Evolutionary conservation across 306 rosid genomes (phyloP).

Genomic region (Quercus ilex): DNA sequence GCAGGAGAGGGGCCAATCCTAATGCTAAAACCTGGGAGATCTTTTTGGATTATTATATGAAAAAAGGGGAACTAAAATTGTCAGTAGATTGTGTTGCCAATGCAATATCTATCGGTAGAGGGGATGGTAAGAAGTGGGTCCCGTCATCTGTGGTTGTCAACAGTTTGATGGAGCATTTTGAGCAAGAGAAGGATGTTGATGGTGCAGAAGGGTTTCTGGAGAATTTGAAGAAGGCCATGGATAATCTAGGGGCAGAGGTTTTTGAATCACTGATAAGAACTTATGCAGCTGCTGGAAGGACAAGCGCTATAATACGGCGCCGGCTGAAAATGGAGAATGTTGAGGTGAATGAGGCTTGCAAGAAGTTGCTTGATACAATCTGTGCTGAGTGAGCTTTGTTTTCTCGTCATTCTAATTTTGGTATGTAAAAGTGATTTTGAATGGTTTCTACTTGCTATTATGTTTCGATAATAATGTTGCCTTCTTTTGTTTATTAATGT

Average conservation of each 20-base stretch:
- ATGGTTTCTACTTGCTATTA: constrained; percentile 22
- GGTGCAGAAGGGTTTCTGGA: constrained; percentile 77
- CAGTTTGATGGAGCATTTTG: constrained; percentile 60
- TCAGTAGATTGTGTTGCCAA: constrained; percentile 61
- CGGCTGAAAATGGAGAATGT: constrained; percentile 85
- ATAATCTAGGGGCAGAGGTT: constrained; percentile 46
- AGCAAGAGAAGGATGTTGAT: constrained; percentile 75
- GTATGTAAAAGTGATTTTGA: constrained; percentile 25
- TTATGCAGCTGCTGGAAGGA: constrained; percentile 72
- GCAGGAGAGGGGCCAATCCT: constrained; percentile 70
- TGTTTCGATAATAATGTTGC: constrained; percentile 25
- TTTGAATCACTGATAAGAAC: constrained; percentile 82
- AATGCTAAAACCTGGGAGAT: constrained; percentile 83
- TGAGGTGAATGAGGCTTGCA: constrained; percentile 52
- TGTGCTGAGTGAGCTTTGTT: constrained; percentile 49
- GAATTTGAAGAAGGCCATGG: constrained; percentile 56
- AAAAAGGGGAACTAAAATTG: constrained; percentile 45
- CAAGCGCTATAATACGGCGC: constrained; percentile 44
- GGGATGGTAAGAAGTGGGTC: constrained; percentile 66
- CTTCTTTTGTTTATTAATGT: constrained; percentile 15
- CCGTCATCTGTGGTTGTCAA: constrained; percentile 48
- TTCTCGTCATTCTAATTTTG: constrained; percentile 3
- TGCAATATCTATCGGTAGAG: constrained; percentile 65
- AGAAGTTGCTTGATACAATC: constrained; percentile 64
- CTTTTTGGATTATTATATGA: constrained; percentile 59